Evolutionary conservation across 106 monocot genomes (phyloP).

Genomic region (Agapanthus africanus): DNA sequence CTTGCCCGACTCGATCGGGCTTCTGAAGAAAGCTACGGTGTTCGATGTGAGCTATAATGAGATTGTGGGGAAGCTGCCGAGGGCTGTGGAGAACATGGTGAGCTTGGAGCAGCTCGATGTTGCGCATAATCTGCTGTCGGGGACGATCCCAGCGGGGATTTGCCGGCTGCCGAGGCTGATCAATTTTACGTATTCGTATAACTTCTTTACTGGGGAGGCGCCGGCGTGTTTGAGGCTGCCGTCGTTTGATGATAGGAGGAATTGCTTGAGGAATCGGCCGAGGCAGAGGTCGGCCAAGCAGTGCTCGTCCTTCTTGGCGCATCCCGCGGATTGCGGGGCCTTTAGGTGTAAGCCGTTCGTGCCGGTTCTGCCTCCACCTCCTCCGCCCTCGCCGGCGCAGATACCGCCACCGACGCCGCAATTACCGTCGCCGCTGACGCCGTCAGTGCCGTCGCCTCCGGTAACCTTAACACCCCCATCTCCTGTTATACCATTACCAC

Average conservation of each 20-base stretch:
- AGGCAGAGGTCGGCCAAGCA: constrained; percentile 36
- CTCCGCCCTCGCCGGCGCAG: constrained; percentile 1
- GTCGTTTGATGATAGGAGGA: constrained; percentile 33
- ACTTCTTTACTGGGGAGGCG: constrained; percentile 64
- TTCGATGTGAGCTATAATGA: constrained; percentile 73
- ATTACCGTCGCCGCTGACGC: constrained; percentile 2
- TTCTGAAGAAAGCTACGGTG: constrained; percentile 51
- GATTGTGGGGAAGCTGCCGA: constrained; percentile 52
- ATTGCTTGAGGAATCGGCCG: constrained; percentile 42
- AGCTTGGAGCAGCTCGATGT: constrained; percentile 63
- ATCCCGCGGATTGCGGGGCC: constrained; percentile 23
- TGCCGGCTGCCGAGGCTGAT: constrained; percentile 39
- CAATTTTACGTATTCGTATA: constrained; percentile 68
- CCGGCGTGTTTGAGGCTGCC: constrained; percentile 30
- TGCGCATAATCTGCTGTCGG: constrained; percentile 51
- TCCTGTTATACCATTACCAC: neutral
- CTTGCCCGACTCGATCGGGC: constrained; percentile 50
- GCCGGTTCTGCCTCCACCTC: constrained; percentile 17
- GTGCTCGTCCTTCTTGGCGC: constrained; percentile 32
- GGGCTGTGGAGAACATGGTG: constrained; percentile 18
- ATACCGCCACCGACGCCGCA: too few relatives aligned
- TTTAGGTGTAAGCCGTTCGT: constrained; percentile 28
- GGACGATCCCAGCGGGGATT: constrained; percentile 36
- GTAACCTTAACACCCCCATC: neutral
- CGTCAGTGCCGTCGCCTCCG: constrained; percentile 3